Evolutionary conservation across 2,329 filamentous ascomycete species (phyloP).

Genomic region (Phoma sp.): DNA sequence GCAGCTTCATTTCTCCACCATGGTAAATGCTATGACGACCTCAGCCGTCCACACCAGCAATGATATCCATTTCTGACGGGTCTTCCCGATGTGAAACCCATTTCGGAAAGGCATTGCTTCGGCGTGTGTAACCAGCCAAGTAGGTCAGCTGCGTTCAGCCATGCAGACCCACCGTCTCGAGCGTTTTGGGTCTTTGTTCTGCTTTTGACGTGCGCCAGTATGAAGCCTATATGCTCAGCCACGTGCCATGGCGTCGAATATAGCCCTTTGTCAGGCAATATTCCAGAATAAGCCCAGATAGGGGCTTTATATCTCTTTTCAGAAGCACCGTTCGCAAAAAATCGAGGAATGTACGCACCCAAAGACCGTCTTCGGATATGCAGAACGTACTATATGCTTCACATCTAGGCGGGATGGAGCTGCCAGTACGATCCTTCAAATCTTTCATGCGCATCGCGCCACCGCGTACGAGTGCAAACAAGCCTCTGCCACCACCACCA

Average conservation of each 20-base stretch:
- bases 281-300: constrained; percentile 33
- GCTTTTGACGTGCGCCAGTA: constrained; percentile 11
- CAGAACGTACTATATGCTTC: constrained; percentile 31
- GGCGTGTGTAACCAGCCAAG: neutral
- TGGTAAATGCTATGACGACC: too few relatives aligned
- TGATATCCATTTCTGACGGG: neutral
- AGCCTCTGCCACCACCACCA: constrained; percentile 33
- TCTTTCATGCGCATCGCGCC: constrained; percentile 36
- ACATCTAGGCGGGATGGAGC: constrained; percentile 43
- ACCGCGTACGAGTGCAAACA: constrained; percentile 22
- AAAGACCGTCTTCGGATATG: constrained; percentile 32
- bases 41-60: too few relatives aligned
- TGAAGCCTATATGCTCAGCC: constrained; percentile 22
- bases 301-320: constrained; percentile 6
- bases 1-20: too few relatives aligned
- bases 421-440: constrained; percentile 40
- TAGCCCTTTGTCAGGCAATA: constrained; percentile 38
- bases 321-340: constrained; percentile 24
- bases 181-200: constrained; percentile 34
- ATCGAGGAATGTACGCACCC: constrained; percentile 32
- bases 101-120: neutral
- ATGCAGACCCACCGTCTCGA: neutral
- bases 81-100: constrained; percentile 1
- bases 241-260: constrained; percentile 26
- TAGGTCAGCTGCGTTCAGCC: constrained; percentile 9